Evolutionary conservation across 140 eudicot species (phyloP), one percentile per base, ranked within the genome.

Genomic region (Flaveria floridana): DNA sequence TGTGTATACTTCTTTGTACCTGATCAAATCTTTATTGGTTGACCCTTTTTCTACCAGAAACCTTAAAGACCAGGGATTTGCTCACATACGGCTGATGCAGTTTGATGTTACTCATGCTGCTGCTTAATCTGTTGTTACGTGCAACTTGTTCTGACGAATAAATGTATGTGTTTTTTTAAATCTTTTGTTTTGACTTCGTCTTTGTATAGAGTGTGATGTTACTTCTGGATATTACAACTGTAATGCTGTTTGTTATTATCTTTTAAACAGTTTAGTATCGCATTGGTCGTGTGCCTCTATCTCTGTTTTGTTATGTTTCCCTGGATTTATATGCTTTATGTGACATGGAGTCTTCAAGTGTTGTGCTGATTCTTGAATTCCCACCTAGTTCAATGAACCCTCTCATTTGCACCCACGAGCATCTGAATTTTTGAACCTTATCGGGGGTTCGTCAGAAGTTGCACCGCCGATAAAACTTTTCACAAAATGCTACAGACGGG

Each of bases 181-280:
- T 7, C 58, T 68, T 42, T 68, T 61, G 14, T n/a, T 70, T 68
- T 25, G 50, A 53, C 63, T 30, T 47, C 47, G 76, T 61, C 63
- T 70, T 28, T 81, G 78, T 81, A 80, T 42, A 80, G 72, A 67
- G 63, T 59, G 78, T 63, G 65, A 63, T 50, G 78, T 12, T 23
- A 70, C 74, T 71, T 18, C 21, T 70, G 77, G 70, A 70, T 51
- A 7, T n/a, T 50, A 62, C 18, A 26, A 14, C 18, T 25, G 47
- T 73, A 55, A 41, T 65, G 79, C 1, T 28, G 78, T 64, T 62
- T 62, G 68, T 30, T 71, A 42, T 72, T 50, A 16, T 65, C 19
- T 47, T 78, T 12, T 58, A 30, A 47, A 77, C 15, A 25, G 26
- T 46, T 21, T 26, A 12, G 23, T 47, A 41, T 56, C 28, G 44